phyloP scores from a whole-genome alignment of 331 rosid species.

The Arachis monticola region DNA sequence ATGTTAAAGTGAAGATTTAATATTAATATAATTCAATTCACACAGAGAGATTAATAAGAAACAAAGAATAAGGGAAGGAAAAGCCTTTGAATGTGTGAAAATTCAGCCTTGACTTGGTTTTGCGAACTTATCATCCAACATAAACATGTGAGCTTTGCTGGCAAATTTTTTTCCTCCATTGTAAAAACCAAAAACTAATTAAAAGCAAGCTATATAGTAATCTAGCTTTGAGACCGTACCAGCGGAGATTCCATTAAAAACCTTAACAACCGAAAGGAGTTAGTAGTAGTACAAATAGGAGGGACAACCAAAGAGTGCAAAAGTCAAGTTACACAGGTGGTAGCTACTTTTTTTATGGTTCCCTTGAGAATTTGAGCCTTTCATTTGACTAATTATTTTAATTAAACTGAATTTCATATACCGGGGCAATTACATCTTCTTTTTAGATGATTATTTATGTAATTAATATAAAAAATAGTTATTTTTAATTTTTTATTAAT shows the following conservation, averaged over 20 bases:
- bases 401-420: too few species aligned
- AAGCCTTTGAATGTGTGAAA: constrained; percentile 30
- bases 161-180: constrained; percentile 20
- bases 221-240: constrained; percentile 17
- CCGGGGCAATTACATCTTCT: too few species aligned
- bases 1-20: background rate
- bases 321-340: constrained; percentile 59
- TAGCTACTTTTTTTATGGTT: constrained; percentile 37
- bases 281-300: background rate
- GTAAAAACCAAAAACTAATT: background rate
- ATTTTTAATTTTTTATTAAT: too few species aligned
- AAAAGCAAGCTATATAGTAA: background rate
- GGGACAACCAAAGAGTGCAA: constrained; percentile 32
- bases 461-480: too few species aligned
- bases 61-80: too few species aligned
- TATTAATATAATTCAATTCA: background rate
- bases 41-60: constrained; percentile 1
- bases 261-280: constrained; percentile 2
- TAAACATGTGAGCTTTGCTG: constrained; percentile 39
- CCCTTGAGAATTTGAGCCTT: constrained; percentile 38
- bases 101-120: background rate
- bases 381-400: background rate
- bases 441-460: too few species aligned
- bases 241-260: constrained; percentile 38
- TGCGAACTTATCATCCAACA: background rate